Evolutionary conservation across 306 rosid species (phyloP).

Genomic region (Ormosia semicastrata): DNA sequence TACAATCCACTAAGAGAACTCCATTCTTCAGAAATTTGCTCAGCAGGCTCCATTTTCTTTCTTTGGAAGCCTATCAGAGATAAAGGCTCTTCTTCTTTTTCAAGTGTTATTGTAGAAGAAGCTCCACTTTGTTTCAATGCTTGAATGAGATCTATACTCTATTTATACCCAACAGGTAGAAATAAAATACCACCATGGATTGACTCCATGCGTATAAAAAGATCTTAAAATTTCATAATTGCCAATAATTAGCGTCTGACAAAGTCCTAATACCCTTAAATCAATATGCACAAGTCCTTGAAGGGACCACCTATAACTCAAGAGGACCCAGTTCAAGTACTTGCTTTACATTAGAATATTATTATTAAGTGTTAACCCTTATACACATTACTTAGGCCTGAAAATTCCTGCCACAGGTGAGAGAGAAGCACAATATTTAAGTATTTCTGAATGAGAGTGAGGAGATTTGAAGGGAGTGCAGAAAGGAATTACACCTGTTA

Average conservation of each 20-base stretch:
- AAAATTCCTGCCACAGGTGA: constrained; percentile 9
- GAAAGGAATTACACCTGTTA: constrained; percentile 34
- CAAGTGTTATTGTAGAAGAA: constrained; percentile 9
- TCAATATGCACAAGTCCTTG: constrained; percentile 21
- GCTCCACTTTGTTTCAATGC: constrained; percentile 19
- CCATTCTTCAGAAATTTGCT: constrained; percentile 60
- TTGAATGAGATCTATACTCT: constrained; percentile 14
- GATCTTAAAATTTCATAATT: constrained; percentile 16
- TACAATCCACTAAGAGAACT: constrained; percentile 51
- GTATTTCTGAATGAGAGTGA: constrained; percentile 2
- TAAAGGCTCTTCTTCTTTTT: not conserved
- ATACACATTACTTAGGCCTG: not conserved
- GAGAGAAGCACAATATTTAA: constrained; percentile 14
- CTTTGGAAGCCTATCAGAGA: not conserved
- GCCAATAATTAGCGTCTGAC: constrained; percentile 46
- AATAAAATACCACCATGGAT: not conserved
- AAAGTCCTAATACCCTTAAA: constrained; percentile 22
- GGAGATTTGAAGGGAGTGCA: constrained; percentile 12
- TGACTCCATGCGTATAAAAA: constrained; percentile 32
- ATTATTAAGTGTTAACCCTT: not conserved
- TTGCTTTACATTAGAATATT: not conserved
- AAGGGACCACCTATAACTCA: constrained; percentile 35
- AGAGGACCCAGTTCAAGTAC: constrained; percentile 28
- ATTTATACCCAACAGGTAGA: constrained; percentile 39
- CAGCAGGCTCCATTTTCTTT: constrained; percentile 48